A percentile compares a stretch with the other conserved stretches of the same genome.
These are phyloP conservation scores for Trichoderma arundinaceum DNA, from an alignment of 2,329 filamentous ascomycete species.

Conservation along the genomic window DNA sequence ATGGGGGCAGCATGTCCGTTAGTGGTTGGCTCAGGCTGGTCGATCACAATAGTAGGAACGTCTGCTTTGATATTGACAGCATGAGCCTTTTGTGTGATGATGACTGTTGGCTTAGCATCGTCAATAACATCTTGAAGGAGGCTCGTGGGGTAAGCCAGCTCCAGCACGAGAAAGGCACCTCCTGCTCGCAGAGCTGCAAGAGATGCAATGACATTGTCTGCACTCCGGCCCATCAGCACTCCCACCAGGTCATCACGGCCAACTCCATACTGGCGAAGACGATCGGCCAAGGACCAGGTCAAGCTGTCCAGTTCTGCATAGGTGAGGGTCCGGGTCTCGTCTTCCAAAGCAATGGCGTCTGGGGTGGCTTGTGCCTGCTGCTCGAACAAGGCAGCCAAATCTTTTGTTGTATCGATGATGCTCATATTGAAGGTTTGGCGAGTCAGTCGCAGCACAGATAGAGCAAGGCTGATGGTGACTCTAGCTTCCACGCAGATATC, in stretches of 20 bases:
- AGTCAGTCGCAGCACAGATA: constrained; percentile 4
- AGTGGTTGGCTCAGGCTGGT: constrained; percentile 49
- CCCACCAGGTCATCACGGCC: constrained; percentile 76
- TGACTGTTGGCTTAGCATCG: constrained; percentile 72
- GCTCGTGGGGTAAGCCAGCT: constrained; percentile 77
- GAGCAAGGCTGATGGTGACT: not conserved
- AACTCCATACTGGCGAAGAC: constrained; percentile 70
- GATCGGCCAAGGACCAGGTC: constrained; percentile 67
- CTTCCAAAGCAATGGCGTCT: constrained; percentile 72
- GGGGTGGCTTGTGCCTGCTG: constrained; percentile 72
- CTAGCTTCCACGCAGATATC: not conserved
- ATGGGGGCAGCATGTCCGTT: constrained; percentile 38
- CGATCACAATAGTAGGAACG: constrained; percentile 68
- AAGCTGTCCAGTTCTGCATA: constrained; percentile 74
- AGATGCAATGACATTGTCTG: constrained; percentile 79
- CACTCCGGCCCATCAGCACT: constrained; percentile 75
- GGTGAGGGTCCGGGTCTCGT: constrained; percentile 69
- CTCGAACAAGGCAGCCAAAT: constrained; percentile 73
- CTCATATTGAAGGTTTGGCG: constrained; percentile 54
- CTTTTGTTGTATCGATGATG: constrained; percentile 72
- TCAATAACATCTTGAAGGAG: constrained; percentile 77
- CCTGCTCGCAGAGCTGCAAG: constrained; percentile 78
- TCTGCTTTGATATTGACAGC: constrained; percentile 67
- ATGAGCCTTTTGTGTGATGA: constrained; percentile 71
- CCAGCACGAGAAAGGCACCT: constrained; percentile 79